These are phyloP conservation scores for Citrullus amarus DNA, from an alignment of 306 rosid species.

Conservation along the genomic window DNA sequence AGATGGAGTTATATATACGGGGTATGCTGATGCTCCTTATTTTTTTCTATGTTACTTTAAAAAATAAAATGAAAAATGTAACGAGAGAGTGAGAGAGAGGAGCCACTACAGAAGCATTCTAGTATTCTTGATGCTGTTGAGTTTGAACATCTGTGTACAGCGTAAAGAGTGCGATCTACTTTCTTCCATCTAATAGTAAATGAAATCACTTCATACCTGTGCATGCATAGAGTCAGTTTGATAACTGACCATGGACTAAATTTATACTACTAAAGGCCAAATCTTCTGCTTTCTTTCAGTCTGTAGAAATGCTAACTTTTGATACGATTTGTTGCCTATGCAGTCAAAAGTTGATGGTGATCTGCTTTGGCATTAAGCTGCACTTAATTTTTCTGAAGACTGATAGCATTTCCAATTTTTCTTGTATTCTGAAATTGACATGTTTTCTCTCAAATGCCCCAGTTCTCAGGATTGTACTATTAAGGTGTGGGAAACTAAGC, in stretches of 20 bases:
- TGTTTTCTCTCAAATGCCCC: conserved; percentile 17
- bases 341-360: not conserved
- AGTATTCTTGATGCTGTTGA: not conserved
- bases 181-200: not conserved
- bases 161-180: not conserved
- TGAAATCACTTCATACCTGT: not conserved
- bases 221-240: not conserved
- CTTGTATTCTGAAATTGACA: not conserved
- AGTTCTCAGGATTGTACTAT: conserved; percentile 92
- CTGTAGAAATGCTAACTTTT: not conserved
- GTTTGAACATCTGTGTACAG: not conserved
- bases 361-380: not conserved
- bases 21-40: conserved; percentile 32
- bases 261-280: not conserved
- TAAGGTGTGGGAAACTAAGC: conserved; percentile 86
- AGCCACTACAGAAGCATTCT: not conserved
- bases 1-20: conserved; percentile 88
- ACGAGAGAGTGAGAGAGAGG: not conserved
- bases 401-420: not conserved
- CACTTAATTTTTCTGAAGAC: not conserved
- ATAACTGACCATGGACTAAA: not conserved
- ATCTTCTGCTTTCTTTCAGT: not conserved
- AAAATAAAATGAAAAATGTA: not conserved
- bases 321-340: not conserved
- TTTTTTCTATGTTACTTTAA: not conserved